These are phyloP conservation scores for Mucor lusitanicus DNA, from an alignment of 371 early-diverging fungal genomes.

Conservation along the genomic window DNA sequence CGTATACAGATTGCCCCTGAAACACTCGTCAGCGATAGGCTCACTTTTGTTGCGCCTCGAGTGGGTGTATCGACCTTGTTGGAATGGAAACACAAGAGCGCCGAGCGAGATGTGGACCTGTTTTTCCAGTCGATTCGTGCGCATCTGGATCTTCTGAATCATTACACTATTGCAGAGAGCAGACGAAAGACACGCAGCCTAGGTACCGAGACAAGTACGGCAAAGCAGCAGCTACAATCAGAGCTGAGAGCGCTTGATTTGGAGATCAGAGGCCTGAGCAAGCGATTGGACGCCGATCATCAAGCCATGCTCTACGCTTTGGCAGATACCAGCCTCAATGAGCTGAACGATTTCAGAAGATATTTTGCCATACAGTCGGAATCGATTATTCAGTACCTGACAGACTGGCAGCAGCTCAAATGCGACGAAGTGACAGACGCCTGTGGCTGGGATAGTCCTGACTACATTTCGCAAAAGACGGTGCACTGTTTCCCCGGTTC, in stretches of 20 bases:
- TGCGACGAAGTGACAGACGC: constrained; percentile 22
- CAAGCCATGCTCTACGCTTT: constrained; percentile 16
- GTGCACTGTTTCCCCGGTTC: constrained; percentile 83
- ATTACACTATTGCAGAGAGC: constrained; percentile 9
- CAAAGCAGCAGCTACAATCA: background rate
- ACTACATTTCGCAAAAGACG: constrained; percentile 26
- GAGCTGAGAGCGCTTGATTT: constrained; percentile 1
- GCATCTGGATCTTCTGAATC: constrained; percentile 28
- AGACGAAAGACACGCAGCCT: background rate
- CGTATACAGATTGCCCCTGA: constrained; percentile 22
- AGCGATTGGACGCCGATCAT: constrained; percentile 27
- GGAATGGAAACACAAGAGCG: constrained; percentile 11
- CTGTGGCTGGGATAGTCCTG: constrained; percentile 40
- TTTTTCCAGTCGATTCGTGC: constrained; percentile 26
- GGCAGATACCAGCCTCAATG: constrained; percentile 18
- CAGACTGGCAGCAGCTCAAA: constrained; percentile 33
- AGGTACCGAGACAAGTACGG: background rate
- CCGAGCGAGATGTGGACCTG: constrained; percentile 24
- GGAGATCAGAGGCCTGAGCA: constrained; percentile 18
- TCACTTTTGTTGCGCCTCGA: constrained; percentile 5
- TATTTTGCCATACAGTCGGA: constrained; percentile 31
- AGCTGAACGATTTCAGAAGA: constrained; percentile 43
- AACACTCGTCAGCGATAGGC: background rate
- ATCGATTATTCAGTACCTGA: constrained; percentile 26
- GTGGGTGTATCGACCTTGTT: constrained; percentile 10